A percentile compares a stretch with the other conserved stretches of the same genome.
Conservation (phyloP, 805 yeast species). For the Pichia scutulata region DNA sequence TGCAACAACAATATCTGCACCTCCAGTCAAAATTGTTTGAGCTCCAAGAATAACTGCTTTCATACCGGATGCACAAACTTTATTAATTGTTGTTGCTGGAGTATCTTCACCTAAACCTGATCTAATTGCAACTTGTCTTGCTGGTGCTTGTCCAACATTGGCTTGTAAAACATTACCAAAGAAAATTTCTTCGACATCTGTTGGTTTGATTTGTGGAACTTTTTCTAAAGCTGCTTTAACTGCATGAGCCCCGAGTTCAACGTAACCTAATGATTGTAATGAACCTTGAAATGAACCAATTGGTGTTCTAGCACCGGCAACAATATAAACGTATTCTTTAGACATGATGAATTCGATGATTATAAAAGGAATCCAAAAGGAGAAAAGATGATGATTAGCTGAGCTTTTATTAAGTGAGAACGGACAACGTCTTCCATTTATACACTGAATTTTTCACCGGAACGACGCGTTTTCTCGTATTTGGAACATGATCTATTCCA, state of each 20-base stretch:
- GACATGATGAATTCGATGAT: constrained; percentile 15
- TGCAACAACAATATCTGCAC: constrained; percentile 86
- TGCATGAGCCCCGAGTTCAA: constrained; percentile 88
- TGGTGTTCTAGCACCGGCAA: constrained; percentile 89
- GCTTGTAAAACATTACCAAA: constrained; percentile 93
- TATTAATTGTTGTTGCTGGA: constrained; percentile 87
- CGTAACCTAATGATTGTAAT: constrained; percentile 63
- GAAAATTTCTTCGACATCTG: constrained; percentile 78
- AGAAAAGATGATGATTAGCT: not conserved
- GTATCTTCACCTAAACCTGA: constrained; percentile 78
- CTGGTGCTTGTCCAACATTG: constrained; percentile 94
- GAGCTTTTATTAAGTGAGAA: not conserved
- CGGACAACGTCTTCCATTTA: not conserved
- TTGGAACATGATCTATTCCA: not conserved
- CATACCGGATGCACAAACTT: constrained; percentile 96
- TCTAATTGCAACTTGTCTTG: constrained; percentile 91
- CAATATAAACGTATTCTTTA: constrained; percentile 65
- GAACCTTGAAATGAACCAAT: constrained; percentile 90
- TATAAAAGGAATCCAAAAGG: not conserved
- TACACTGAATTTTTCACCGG: not conserved
- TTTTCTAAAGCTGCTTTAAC: constrained; percentile 81
- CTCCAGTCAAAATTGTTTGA: constrained; percentile 80
- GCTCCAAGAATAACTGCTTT: constrained; percentile 88
- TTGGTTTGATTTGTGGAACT: constrained; percentile 72
- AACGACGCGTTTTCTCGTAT: not conserved